A percentile compares a stretch with the other conserved stretches of the same genome.
Conservation (phyloP, 306 rosid species). For the Quercus parvula region DNA sequence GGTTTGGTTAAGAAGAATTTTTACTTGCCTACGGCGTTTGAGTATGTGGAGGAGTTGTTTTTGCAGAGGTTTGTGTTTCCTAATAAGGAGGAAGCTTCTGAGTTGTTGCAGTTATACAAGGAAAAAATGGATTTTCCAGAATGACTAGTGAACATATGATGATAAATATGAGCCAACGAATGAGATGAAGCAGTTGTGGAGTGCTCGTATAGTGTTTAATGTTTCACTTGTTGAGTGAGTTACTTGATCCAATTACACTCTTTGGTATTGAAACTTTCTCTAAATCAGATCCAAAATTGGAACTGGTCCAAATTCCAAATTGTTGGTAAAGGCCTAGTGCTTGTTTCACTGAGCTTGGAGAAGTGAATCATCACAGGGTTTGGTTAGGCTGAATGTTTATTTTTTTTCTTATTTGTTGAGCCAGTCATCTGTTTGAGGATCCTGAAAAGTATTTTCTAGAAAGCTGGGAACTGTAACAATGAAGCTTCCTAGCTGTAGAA, state of each 20-base stretch:
- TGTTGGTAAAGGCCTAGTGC: too few species aligned
- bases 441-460: background rate
- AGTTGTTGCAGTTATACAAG: conserved; percentile 27
- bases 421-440: background rate
- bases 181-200: background rate
- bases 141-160: background rate
- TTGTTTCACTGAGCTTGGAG: too few species aligned
- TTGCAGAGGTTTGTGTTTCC: conserved; percentile 13
- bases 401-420: too few species aligned
- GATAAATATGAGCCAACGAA: background rate
- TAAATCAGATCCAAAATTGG: too few species aligned
- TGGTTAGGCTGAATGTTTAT: too few species aligned
- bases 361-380: too few species aligned
- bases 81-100: conserved; percentile 23
- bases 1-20: conserved; percentile 22
- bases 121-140: conserved; percentile 4
- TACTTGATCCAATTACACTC: too few species aligned
- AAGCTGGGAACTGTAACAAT: background rate
- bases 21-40: background rate
- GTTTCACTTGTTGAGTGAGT: background rate
- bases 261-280: too few species aligned
- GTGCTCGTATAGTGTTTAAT: background rate
- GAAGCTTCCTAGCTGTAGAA: background rate
- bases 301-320: too few species aligned
- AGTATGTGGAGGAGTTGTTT: conserved; percentile 1